A percentile compares a stretch with the other conserved stretches of the same genome.
These are phyloP conservation scores for Oryza officinalis DNA, from an alignment of 176 grass and related monocot species.

Conservation along the genomic window DNA sequence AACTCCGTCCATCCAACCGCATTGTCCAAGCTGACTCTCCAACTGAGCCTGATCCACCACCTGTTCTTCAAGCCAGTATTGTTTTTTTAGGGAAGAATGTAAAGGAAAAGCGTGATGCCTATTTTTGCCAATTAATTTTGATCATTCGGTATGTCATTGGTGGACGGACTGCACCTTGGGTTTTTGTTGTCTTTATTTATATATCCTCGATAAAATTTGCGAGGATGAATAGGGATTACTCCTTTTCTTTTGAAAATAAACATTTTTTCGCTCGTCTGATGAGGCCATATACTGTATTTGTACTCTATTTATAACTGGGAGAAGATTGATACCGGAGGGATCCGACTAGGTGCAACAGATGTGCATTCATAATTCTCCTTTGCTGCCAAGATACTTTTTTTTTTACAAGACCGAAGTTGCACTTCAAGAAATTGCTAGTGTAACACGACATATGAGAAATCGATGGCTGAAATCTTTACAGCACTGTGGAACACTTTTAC, in stretches of 20 bases:
- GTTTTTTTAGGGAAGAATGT: slow-evolving; percentile 34
- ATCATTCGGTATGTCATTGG: slow-evolving; percentile 16
- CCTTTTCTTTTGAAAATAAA: slow-evolving; percentile 22
- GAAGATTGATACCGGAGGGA: neutral
- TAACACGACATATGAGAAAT: no score
- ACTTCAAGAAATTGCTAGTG: no score
- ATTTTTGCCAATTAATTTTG: slow-evolving; percentile 43
- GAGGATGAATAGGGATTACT: neutral
- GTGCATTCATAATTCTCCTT: neutral
- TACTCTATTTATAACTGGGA: neutral
- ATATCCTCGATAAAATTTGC: neutral
- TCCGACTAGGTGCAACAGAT: no score
- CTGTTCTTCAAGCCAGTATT: neutral
- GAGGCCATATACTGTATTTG: neutral
- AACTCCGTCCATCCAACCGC: neutral
- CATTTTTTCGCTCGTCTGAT: slow-evolving; percentile 22
- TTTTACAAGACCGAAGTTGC: no score
- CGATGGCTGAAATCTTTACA: no score
- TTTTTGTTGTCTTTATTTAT: slow-evolving; percentile 18
- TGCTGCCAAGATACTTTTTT: no score
- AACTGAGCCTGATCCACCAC: slow-evolving; percentile 5
- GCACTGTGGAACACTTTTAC: no score
- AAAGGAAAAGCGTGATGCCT: slow-evolving; percentile 15
- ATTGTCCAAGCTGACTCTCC: slow-evolving; percentile 17
- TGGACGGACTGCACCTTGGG: neutral